Percentiles rank a stretch among this genome's conserved stretches.
These are phyloP conservation scores for Penicillium griseofulvum DNA, from an alignment of 2,329 filamentous ascomycete species.

Conservation along the genomic window DNA sequence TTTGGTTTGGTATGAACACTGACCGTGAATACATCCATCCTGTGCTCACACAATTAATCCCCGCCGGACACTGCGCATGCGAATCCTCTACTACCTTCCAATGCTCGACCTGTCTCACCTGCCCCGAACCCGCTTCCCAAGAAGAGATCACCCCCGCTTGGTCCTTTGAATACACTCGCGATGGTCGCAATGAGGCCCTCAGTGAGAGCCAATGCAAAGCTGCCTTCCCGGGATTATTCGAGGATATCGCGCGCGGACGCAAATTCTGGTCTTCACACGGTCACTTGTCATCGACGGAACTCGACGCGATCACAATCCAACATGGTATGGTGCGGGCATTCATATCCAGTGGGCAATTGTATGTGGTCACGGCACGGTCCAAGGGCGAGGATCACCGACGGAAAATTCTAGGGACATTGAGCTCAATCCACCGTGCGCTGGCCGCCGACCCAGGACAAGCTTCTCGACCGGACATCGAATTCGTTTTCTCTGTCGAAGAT, in stretches of 20 bases:
- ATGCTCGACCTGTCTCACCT: slow-evolving; percentile 36
- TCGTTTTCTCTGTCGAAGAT: slow-evolving; percentile 46
- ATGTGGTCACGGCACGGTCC: slow-evolving; percentile 31
- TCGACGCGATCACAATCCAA: slow-evolving; percentile 30
- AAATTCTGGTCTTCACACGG: slow-evolving; percentile 30
- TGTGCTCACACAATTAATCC: slow-evolving; percentile 39
- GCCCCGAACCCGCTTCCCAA: slow-evolving; percentile 18
- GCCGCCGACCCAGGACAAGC: slow-evolving; percentile 35
- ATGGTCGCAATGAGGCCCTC: slow-evolving; percentile 32
- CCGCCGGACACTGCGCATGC: slow-evolving; percentile 41
- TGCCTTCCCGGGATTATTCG: slow-evolving; percentile 39
- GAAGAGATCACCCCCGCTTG: slow-evolving; percentile 20
- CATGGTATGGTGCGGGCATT: slow-evolving; percentile 37
- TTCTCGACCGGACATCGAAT: slow-evolving; percentile 47
- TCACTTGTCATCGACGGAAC: slow-evolving; percentile 24
- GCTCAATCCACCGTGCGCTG: slow-evolving; percentile 51
- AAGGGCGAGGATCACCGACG: slow-evolving; percentile 39
- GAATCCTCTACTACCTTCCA: slow-evolving; percentile 40
- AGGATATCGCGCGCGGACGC: slow-evolving; percentile 33
- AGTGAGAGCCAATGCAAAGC: slow-evolving; percentile 29
- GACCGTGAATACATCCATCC: slow-evolving; percentile 38
- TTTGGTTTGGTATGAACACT: slow-evolving; percentile 39
- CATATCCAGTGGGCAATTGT: slow-evolving; percentile 34
- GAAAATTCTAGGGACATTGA: slow-evolving; percentile 43
- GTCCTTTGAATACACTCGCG: slow-evolving; percentile 34